phyloP scores from a whole-genome alignment of 495 filamentous ascomycete genomes.

The Saxispiralis lemnorum region DNA sequence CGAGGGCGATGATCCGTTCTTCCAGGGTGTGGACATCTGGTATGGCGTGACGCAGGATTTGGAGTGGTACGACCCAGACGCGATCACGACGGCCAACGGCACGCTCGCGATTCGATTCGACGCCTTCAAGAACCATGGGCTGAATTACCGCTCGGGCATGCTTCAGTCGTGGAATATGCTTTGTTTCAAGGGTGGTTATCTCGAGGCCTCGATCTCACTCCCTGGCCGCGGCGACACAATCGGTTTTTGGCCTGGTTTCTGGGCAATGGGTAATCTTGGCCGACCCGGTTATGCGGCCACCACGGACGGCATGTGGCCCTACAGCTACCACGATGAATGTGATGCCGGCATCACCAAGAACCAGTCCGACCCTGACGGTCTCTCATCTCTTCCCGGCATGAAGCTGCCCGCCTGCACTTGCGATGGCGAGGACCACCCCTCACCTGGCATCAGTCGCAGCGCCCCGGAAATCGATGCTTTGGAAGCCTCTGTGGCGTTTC shows the following conservation, averaged over 20 bases:
- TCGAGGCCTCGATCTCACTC: constrained; percentile 21
- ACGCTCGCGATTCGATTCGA: constrained; percentile 19
- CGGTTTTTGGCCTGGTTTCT: constrained; percentile 23
- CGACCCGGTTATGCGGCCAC: constrained; percentile 16
- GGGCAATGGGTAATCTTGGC: constrained; percentile 21
- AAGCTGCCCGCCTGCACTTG: constrained; percentile 21
- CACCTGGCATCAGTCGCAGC: constrained; percentile 17
- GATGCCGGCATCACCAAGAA: constrained; percentile 22
- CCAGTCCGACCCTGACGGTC: constrained; percentile 19
- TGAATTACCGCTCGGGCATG: constrained; percentile 22
- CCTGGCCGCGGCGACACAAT: constrained; percentile 17
- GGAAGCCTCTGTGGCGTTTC: constrained; percentile 16
- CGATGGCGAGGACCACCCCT: constrained; percentile 20
- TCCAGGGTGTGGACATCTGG: constrained; percentile 18
- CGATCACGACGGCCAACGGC: constrained; percentile 18
- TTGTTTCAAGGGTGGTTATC: constrained; percentile 21
- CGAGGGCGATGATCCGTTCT: constrained; percentile 20
- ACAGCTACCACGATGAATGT: constrained; percentile 19
- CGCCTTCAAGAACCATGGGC: constrained; percentile 17
- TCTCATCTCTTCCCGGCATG: constrained; percentile 19
- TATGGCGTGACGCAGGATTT: constrained; percentile 22
- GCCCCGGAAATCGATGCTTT: constrained; percentile 23
- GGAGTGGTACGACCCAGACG: constrained; percentile 25
- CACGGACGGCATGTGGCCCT: constrained; percentile 21
- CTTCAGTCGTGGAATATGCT: constrained; percentile 23